Conservation (phyloP, 495 filamentous ascomycete species). For the Aspergillus bertholletiae region DNA sequence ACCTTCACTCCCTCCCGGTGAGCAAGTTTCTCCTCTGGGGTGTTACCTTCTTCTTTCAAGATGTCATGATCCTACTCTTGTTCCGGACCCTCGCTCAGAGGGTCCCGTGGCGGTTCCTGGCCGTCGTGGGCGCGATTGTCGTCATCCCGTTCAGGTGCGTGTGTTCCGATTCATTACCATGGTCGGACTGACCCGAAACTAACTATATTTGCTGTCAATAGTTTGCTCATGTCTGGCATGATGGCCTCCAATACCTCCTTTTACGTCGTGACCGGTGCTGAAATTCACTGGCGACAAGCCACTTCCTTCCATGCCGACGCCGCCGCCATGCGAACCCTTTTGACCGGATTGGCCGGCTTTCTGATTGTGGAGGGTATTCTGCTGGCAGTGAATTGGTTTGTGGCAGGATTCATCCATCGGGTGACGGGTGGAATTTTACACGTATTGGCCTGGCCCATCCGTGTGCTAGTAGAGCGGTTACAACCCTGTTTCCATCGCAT, state of each 20-base stretch:
- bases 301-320: constrained; percentile 31
- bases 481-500: constrained; percentile 6
- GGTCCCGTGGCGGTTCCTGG: constrained; percentile 20
- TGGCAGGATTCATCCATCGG: constrained; percentile 19
- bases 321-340: constrained; percentile 31
- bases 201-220: neutral
- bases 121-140: constrained; percentile 18
- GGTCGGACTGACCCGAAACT: no score
- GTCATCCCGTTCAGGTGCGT: constrained; percentile 36
- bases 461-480: constrained; percentile 16
- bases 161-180: no score
- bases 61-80: constrained; percentile 32
- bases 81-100: constrained; percentile 26
- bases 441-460: constrained; percentile 29
- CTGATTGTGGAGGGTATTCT: constrained; percentile 29
- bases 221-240: constrained; percentile 33
- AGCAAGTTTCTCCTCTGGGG: constrained; percentile 32
- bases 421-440: constrained; percentile 27
- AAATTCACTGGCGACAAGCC: constrained; percentile 40
- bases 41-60: constrained; percentile 37
- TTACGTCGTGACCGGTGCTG: constrained; percentile 32
- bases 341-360: constrained; percentile 38
- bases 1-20: constrained; percentile 30
- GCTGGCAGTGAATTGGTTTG: constrained; percentile 19
- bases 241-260: constrained; percentile 35